These are phyloP conservation scores for Ceratocystiopsis sp. DNA, from an alignment of 2,329 filamentous ascomycete genomes.

Conservation along the genomic window DNA sequence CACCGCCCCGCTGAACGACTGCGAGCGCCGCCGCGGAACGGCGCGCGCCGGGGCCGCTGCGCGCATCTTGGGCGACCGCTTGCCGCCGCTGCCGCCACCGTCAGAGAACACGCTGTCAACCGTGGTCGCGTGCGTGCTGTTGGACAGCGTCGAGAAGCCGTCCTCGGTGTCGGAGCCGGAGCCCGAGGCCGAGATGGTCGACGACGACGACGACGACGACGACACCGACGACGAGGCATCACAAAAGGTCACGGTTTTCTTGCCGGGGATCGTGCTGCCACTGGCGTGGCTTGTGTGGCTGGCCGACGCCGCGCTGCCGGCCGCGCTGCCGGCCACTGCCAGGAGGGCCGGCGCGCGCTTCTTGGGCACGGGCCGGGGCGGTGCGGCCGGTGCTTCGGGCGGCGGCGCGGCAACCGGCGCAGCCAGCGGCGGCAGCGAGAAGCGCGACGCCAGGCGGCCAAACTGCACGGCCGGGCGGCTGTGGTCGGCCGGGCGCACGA, in stretches of 20 bases:
- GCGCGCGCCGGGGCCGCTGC: background rate
- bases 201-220: too few relatives aligned
- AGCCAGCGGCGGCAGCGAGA: background rate
- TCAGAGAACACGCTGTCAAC: too few relatives aligned
- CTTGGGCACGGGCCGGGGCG: too few relatives aligned
- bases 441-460: background rate
- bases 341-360: too few relatives aligned
- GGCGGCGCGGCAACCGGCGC: background rate
- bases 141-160: conserved; percentile 5
- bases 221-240: too few relatives aligned
- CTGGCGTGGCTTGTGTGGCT: too few relatives aligned
- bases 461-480: conserved; percentile 1
- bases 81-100: too few relatives aligned
- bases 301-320: too few relatives aligned
- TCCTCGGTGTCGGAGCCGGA: conserved; percentile 6
- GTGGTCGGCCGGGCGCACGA: conserved; percentile 1
- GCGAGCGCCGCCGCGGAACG: background rate
- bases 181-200: too few relatives aligned
- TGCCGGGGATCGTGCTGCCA: too few relatives aligned
- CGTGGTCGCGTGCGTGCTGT: conserved; percentile 8
- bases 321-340: too few relatives aligned
- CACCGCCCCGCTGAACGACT: conserved; percentile 1
- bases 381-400: background rate
- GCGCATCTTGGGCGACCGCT: background rate
- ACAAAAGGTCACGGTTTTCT: too few relatives aligned